phyloP scores from a whole-genome alignment of 2,329 filamentous ascomycete species.

The Fusarium subglutinans region DNA sequence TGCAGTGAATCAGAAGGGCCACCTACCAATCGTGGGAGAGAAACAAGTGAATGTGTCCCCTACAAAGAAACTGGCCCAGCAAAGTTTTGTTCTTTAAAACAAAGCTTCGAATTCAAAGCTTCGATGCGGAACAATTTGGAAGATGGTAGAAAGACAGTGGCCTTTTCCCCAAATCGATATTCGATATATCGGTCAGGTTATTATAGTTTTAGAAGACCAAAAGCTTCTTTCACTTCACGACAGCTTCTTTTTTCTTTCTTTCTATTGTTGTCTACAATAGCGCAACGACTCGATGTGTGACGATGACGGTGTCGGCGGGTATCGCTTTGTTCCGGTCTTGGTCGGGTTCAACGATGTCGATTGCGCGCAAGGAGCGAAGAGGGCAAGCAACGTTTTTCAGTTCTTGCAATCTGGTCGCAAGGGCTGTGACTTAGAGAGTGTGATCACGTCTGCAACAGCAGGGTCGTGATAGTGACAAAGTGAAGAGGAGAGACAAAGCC shows the following conservation, averaged over 20 bases:
- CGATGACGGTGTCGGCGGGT: constrained; percentile 46
- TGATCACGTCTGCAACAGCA: constrained; percentile 30
- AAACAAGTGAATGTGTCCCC: constrained; percentile 99
- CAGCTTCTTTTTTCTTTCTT: constrained; percentile 34
- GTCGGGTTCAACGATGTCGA: constrained; percentile 48
- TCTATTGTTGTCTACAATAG: constrained; percentile 52
- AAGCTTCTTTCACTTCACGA: constrained; percentile 46
- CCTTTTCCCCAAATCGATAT: constrained; percentile 1
- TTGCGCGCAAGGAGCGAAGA: constrained; percentile 48
- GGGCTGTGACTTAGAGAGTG: constrained; percentile 39
- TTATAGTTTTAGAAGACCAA: constrained; percentile 31
- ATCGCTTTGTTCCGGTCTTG: constrained; percentile 49
- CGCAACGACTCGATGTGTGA: constrained; percentile 46
- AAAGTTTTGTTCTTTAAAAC: constrained; percentile 29
- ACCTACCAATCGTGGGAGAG: constrained; percentile 83
- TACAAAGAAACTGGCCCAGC: constrained; percentile 54
- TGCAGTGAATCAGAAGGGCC: constrained; percentile 38
- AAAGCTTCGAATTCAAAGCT: constrained; percentile 30
- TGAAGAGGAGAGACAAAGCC: constrained; percentile 24
- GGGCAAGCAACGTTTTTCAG: constrained; percentile 54
- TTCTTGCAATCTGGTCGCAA: constrained; percentile 48
- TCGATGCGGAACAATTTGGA: constrained; percentile 33
- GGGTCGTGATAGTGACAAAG: constrained; percentile 27
- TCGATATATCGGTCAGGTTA: constrained; percentile 19
- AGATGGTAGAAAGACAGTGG: neutral